Percentiles rank a stretch among this genome's conserved stretches.
These are phyloP conservation scores for Logfia minima DNA, from an alignment of 129 eudicot species.

Conservation along the genomic window DNA sequence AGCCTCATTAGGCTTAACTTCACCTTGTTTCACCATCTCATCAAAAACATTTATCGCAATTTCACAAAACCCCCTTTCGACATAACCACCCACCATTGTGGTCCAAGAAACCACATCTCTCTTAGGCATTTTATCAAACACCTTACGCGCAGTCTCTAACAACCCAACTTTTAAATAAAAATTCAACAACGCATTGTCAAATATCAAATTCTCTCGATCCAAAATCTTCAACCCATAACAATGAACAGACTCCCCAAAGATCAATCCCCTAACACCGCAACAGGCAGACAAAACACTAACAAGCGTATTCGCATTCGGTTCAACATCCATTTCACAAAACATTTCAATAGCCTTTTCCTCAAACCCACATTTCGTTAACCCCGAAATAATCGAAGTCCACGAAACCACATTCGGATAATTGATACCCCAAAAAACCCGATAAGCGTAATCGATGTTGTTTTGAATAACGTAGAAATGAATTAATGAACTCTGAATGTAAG, in stretches of 20 bases:
- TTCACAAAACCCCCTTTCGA: conserved; percentile 26
- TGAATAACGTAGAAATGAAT: conserved; percentile 38
- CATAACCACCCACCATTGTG: conserved; percentile 43
- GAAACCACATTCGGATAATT: conserved; percentile 39
- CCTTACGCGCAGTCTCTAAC: conserved; percentile 18
- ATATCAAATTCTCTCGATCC: conserved; percentile 14
- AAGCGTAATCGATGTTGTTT: conserved; percentile 26
- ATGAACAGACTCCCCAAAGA: conserved; percentile 36
- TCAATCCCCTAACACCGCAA: conserved; percentile 23
- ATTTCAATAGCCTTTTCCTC: conserved; percentile 23
- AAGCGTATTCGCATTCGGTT: conserved; percentile 38
- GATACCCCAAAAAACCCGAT: conserved; percentile 29
- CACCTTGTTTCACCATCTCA: conserved; percentile 34
- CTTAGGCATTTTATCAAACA: conserved; percentile 37
- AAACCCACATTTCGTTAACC: conserved; percentile 44
- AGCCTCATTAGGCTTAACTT: conserved; percentile 37
- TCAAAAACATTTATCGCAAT: conserved; percentile 20
- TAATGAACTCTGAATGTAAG: conserved; percentile 34
- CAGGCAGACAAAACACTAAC: conserved; percentile 46
- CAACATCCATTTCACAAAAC: conserved; percentile 40
- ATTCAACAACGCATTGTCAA: conserved; percentile 37
- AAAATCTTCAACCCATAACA: conserved; percentile 33
- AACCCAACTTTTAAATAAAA: conserved; percentile 37
- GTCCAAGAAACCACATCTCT: conserved; percentile 49
- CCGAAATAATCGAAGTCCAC: conserved; percentile 45